These are phyloP conservation scores for Naganishia randhawae DNA, from an alignment of 768 basidiomycete genomes.

Conservation along the genomic window DNA sequence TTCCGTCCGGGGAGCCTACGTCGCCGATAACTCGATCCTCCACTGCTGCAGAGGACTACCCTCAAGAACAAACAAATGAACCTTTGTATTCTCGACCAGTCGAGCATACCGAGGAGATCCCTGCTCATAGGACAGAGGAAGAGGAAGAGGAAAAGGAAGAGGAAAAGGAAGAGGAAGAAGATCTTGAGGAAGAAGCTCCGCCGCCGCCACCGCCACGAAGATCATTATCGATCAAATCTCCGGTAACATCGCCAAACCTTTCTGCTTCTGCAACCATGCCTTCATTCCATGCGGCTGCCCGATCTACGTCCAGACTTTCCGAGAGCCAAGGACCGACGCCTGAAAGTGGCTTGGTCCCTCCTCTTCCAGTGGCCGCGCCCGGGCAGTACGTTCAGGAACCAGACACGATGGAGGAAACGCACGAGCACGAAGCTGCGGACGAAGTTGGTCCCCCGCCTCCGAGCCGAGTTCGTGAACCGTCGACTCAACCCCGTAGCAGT, in stretches of 20 bases:
- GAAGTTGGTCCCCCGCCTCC: conserved; percentile 37
- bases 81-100: neutral
- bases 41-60: conserved; percentile 6
- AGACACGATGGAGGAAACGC: conserved; percentile 25
- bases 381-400: conserved; percentile 21
- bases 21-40: neutral
- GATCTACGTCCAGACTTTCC: neutral
- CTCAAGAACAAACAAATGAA: neutral
- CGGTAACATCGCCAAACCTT: conserved; percentile 7
- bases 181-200: conserved; percentile 52
- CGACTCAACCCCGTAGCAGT: neutral
- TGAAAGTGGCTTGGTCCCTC: conserved; percentile 29
- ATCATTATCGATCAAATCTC: conserved; percentile 22
- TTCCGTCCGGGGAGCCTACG: neutral
- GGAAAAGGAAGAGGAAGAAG: conserved; percentile 62
- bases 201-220: conserved; percentile 58
- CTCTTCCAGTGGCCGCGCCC: conserved; percentile 25
- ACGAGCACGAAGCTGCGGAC: conserved; percentile 33
- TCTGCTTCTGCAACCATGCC: conserved; percentile 10
- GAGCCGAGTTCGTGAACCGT: conserved; percentile 31
- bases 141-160: conserved; percentile 60
- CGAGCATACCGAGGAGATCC: neutral
- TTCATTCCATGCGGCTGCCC: neutral
- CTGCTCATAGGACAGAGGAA: conserved; percentile 56
- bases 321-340: neutral